Evolutionary conservation across 108 stramenopile species (phyloP), one percentile per base, ranked within the genome.

Genomic region (Cylindrotheca fusiformis): DNA sequence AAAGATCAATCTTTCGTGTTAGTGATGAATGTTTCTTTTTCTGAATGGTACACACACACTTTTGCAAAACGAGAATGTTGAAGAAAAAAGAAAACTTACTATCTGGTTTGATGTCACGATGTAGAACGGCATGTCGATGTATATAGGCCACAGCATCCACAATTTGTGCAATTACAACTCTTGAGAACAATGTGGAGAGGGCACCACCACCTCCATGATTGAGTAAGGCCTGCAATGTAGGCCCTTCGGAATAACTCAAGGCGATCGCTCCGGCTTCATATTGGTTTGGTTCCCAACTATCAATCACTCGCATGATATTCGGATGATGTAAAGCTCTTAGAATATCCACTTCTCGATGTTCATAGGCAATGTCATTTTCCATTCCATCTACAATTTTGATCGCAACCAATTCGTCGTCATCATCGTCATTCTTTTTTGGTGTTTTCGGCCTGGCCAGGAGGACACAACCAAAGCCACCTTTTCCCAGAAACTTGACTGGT

Each of bases 91-190:
- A 41, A 6, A 41, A 41, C 36, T 41, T 36, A 30, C 85, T 90
- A 41, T 90, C 82, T 0, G 90, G 90, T 33, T 91, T 85, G 59
- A 91, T 81, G 60, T 91, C 90, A 25, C 90, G 65, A 63, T 91
- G 90, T 8, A 91, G 58, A 23, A 91, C 87, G 1, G 75, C 87
- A 32, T 78, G 83, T 17, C 67, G 77, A 55, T 91, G 90, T 8
- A 86, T 33, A 62, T 79, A 91, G 19, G 80, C 69, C 20, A 91
- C 53, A 0, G 87, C 81, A 56, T 66, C 64, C 20, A 86, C 59
- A 19, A 85, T 32, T 59, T 91, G 90, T 8, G 76, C 73, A 27
- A 80, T 55, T 17, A 91, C 79, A 17, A 69, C 65, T 36, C 84
- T 77, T 18, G 68, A 77, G 63, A 91, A 67, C 5, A 36, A 23